A percentile compares a stretch with the other conserved stretches of the same genome.
Evolutionary conservation across 2,329 filamentous ascomycete species (phyloP).

Genomic region (Neopestalotiopsis rosae): DNA sequence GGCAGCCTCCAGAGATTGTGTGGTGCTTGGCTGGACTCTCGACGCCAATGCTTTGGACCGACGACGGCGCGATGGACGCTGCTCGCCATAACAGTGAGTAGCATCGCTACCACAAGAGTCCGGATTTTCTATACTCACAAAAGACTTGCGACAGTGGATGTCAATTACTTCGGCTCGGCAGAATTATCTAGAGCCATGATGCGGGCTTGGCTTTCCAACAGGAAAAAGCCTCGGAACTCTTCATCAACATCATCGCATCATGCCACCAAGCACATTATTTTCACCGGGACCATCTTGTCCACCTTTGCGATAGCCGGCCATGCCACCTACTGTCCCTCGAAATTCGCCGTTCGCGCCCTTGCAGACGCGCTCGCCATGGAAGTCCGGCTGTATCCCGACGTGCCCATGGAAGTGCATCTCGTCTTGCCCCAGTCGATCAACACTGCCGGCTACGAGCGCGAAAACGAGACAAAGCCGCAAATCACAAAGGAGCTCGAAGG

Average conservation of each 20-base stretch:
- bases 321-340: constrained; percentile 78
- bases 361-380: constrained; percentile 83
- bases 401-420: constrained; percentile 73
- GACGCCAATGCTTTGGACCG: constrained; percentile 70
- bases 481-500: constrained; percentile 80
- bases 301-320: constrained; percentile 82
- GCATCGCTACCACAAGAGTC: neutral
- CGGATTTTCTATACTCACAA: neutral
- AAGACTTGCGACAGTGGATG: constrained; percentile 60
- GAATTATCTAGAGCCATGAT: constrained; percentile 84
- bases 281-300: constrained; percentile 77
- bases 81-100: constrained; percentile 66
- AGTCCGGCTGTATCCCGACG: constrained; percentile 79
- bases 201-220: constrained; percentile 68
- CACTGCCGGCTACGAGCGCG: constrained; percentile 72
- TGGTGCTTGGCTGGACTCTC: constrained; percentile 85
- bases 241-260: neutral
- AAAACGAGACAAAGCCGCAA: constrained; percentile 77
- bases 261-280: constrained; percentile 74
- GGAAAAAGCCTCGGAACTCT: constrained; percentile 42
- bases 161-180: constrained; percentile 83
- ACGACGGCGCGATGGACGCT: constrained; percentile 69
- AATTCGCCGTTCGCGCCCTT: constrained; percentile 80
- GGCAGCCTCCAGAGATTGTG: constrained; percentile 75
- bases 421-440: constrained; percentile 84